Evolutionary conservation across 192 early-diverging fungal species (phyloP).

Genomic region (Radiomyces spectabilis): DNA sequence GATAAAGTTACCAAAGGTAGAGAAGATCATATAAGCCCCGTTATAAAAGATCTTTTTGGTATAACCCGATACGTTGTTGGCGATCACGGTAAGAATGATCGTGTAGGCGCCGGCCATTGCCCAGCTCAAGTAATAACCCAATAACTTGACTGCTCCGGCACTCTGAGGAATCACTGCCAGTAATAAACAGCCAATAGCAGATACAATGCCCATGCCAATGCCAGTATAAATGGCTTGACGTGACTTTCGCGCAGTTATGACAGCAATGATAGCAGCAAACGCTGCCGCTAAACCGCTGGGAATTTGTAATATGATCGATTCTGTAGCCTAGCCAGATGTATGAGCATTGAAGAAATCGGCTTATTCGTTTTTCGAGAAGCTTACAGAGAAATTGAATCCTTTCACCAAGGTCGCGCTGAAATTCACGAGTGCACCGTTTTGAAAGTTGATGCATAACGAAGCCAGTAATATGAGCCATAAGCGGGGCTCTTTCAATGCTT

Average conservation of each 20-base stretch:
- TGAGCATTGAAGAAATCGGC: neutral
- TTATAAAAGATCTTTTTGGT: constrained; percentile 20
- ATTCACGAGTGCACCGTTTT: constrained; percentile 14
- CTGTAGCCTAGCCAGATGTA: neutral
- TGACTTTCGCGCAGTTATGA: neutral
- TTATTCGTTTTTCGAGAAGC: neutral
- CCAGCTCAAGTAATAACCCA: constrained; percentile 9
- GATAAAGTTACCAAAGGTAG: constrained; percentile 14
- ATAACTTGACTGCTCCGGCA: neutral
- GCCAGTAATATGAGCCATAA: constrained; percentile 4
- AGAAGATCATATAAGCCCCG: constrained; percentile 8
- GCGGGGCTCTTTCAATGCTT: constrained; percentile 14
- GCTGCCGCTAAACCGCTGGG: neutral
- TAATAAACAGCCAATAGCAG: neutral
- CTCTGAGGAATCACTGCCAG: neutral
- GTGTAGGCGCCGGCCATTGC: constrained; percentile 1
- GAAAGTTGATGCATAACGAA: constrained; percentile 8
- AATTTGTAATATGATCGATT: neutral
- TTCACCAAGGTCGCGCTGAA: constrained; percentile 1
- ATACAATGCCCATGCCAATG: constrained; percentile 6
- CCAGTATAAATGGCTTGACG: neutral
- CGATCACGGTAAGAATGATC: neutral
- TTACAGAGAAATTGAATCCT: constrained; percentile 5
- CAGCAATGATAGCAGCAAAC: neutral
- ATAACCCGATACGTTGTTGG: constrained; percentile 17